A percentile compares a stretch with the other conserved stretches of the same genome.
Evolutionary conservation across 345 rosid genomes (phyloP).

Genomic region (Jatropha curcas): DNA sequence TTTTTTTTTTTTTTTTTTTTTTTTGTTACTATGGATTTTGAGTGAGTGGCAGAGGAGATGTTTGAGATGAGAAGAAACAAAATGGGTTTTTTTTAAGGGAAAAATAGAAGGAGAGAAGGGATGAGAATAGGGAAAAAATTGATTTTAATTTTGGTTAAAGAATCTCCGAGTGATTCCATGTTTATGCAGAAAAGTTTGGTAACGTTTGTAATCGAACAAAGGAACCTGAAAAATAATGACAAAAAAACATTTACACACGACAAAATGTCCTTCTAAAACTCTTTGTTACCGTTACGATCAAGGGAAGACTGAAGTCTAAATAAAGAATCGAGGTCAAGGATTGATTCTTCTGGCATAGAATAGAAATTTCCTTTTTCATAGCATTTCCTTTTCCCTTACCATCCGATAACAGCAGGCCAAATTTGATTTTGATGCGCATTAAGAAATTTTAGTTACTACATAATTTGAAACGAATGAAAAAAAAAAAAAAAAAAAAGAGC

Average conservation of each 20-base stretch:
- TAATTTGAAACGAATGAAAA: too few relatives aligned
- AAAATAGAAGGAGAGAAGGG: not conserved
- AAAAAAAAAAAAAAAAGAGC: too few relatives aligned
- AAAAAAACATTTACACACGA: not conserved
- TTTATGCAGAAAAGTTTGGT: not conserved
- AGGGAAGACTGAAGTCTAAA: too few relatives aligned
- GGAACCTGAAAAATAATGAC: not conserved
- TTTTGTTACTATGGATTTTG: constrained; percentile 22
- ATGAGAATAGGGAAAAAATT: not conserved
- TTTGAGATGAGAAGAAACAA: not conserved
- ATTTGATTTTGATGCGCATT: too few relatives aligned
- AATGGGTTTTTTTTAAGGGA: not conserved
- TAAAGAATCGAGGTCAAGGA: too few relatives aligned
- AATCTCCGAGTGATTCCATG: not conserved
- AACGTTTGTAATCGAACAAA: not conserved
- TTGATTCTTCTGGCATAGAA: too few relatives aligned
- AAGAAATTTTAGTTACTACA: too few relatives aligned
- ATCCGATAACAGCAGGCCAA: too few relatives aligned
- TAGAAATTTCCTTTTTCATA: too few relatives aligned
- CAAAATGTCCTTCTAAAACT: not conserved
- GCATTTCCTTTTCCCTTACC: too few relatives aligned
- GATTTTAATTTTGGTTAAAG: not conserved
- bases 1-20: not conserved
- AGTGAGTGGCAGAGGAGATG: constrained; percentile 36
- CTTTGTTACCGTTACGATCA: too few relatives aligned